These are phyloP conservation scores for Hymenotorrendiella dingleyae DNA, from an alignment of 2,329 filamentous ascomycete genomes.

Conservation along the genomic window DNA sequence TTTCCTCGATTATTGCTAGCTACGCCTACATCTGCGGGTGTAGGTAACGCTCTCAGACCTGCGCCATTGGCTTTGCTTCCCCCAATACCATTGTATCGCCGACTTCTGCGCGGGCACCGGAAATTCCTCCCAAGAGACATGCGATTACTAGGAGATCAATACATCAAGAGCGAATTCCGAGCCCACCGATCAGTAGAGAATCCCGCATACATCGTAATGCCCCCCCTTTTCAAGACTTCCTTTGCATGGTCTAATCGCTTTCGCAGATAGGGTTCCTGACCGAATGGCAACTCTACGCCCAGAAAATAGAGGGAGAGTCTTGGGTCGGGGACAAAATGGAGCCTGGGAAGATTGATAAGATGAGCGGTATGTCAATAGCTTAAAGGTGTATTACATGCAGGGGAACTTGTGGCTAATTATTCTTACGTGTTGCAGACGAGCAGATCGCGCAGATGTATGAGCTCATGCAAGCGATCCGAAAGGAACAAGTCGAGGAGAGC, in stretches of 20 bases:
- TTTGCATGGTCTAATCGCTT: too few relatives aligned
- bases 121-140: conserved; percentile 67
- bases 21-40: conserved; percentile 19
- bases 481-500: conserved; percentile 27
- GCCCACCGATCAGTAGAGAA: conserved; percentile 82
- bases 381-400: not conserved
- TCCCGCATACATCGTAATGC: conserved; percentile 84
- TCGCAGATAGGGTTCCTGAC: conserved; percentile 91
- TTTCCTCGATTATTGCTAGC: conserved; percentile 22
- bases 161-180: conserved; percentile 88
- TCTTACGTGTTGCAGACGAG: conserved; percentile 65
- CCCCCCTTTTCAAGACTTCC: too few relatives aligned
- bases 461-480: conserved; percentile 75
- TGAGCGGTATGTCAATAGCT: conserved; percentile 66
- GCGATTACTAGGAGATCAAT: conserved; percentile 83
- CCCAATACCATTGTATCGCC: conserved; percentile 75
- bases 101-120: conserved; percentile 80
- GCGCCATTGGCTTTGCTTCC: conserved; percentile 28
- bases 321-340: conserved; percentile 87
- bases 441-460: conserved; percentile 93
- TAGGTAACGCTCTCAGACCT: conserved; percentile 19
- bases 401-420: too few relatives aligned
- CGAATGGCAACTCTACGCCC: conserved; percentile 94
- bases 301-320: conserved; percentile 78
- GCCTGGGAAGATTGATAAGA: conserved; percentile 75